Evolutionary conservation across 2,329 filamentous ascomycete genomes (phyloP).

Genomic region (Fusarium subtropicale): DNA sequence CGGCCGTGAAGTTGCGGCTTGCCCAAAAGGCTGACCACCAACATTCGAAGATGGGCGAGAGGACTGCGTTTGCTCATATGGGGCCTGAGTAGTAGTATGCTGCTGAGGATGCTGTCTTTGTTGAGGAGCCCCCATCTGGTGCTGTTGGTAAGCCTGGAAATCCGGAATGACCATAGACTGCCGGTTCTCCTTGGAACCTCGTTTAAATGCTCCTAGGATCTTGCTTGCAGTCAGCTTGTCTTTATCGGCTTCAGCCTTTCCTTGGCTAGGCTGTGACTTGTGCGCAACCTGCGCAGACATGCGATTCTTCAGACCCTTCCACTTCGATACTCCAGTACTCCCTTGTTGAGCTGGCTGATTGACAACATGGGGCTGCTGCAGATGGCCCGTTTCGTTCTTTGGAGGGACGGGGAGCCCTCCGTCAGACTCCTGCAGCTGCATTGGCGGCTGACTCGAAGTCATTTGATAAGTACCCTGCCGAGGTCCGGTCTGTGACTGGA

Average conservation of each 20-base stretch:
- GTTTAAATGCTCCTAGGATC: conserved; percentile 50
- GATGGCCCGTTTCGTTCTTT: conserved; percentile 19
- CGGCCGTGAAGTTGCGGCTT: conserved; percentile 28
- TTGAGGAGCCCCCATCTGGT: conserved; percentile 33
- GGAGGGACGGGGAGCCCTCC: conserved; percentile 25
- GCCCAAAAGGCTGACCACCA: conserved; percentile 26
- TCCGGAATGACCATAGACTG: conserved; percentile 34
- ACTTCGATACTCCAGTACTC: conserved; percentile 46
- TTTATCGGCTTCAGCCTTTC: conserved; percentile 34
- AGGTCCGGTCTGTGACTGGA: not conserved
- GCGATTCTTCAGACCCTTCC: conserved; percentile 51
- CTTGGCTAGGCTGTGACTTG: conserved; percentile 32
- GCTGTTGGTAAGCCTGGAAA: conserved; percentile 36
- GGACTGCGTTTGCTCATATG: conserved; percentile 17
- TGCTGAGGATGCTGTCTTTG: conserved; percentile 27
- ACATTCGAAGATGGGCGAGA: conserved; percentile 25
- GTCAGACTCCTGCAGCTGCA: conserved; percentile 33
- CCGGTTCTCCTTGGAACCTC: conserved; percentile 47
- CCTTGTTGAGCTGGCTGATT: conserved; percentile 33
- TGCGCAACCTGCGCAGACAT: conserved; percentile 49
- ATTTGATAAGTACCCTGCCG: conserved; percentile 29
- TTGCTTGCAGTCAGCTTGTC: conserved; percentile 46
- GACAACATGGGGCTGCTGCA: conserved; percentile 17
- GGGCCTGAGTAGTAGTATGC: conserved; percentile 19
- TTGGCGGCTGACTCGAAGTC: conserved; percentile 22